phyloP scores from a whole-genome alignment of 345 rosid genomes.

The Tarenaya hassleriana region DNA sequence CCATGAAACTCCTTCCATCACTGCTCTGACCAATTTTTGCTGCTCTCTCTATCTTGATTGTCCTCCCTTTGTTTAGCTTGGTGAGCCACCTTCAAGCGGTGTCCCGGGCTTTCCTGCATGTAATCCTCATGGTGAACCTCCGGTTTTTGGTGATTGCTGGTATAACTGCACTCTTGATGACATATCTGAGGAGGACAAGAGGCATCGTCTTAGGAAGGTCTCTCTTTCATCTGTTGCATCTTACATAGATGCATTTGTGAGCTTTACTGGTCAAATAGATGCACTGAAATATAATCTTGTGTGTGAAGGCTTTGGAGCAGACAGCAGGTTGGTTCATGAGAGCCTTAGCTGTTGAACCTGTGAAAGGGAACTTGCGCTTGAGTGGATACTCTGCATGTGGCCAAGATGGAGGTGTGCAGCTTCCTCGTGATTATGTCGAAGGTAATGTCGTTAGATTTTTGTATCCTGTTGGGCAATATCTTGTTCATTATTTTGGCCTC shows the following conservation, averaged over 20 bases:
- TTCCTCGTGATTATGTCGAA: conserved; percentile 89
- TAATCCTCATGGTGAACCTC: conserved; percentile 69
- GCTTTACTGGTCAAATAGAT: conserved; percentile 12
- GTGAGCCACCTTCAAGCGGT: conserved; percentile 71
- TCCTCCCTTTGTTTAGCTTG: conserved; percentile 45
- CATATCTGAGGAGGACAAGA: conserved; percentile 84
- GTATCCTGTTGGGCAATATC: conserved; percentile 6
- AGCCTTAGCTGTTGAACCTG: conserved; percentile 96
- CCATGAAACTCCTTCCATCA: background rate
- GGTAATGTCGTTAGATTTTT: conserved; percentile 42
- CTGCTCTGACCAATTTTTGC: conserved; percentile 16
- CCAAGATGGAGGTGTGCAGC: conserved; percentile 99
- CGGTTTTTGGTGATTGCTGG: conserved; percentile 91
- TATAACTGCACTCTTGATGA: conserved; percentile 93
- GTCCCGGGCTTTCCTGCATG: conserved; percentile 56
- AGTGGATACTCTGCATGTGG: conserved; percentile 99
- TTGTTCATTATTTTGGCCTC: conserved; percentile 4
- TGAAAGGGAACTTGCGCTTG: conserved; percentile 85
- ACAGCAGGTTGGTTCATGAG: conserved; percentile 89
- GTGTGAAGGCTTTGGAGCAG: conserved; percentile 84
- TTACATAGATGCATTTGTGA: conserved; percentile 1
- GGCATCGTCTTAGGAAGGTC: conserved; percentile 86
- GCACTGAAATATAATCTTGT: conserved; percentile 27
- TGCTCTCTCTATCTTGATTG: conserved; percentile 14
- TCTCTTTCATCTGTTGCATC: conserved; percentile 5